Percentiles rank a stretch among this genome's conserved stretches.
Conservation (phyloP, 2,329 filamentous ascomycete genomes). For the Ceratocystis colombiana region DNA sequence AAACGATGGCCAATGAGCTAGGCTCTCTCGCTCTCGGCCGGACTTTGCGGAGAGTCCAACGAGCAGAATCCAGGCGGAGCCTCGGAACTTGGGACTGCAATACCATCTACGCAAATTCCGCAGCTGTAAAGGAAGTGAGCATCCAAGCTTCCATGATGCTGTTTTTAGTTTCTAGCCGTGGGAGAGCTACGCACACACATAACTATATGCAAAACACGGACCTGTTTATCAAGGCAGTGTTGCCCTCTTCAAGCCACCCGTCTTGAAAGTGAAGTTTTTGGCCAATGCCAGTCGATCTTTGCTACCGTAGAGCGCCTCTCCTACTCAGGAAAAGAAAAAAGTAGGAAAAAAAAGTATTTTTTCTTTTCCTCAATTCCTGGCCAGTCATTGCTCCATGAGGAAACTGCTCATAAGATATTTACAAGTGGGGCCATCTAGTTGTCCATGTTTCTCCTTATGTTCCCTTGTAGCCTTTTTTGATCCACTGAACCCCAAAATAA, state of each 20-base stretch:
- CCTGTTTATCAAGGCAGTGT: neutral
- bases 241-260: neutral
- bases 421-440: too few species aligned
- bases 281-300: too few species aligned
- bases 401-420: neutral
- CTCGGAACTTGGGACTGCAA: neutral
- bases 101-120: neutral
- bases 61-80: neutral
- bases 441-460: too few species aligned
- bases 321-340: neutral
- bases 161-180: slow-evolving; percentile 7
- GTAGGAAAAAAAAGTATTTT: neutral
- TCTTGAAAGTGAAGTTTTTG: neutral
- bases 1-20: too few species aligned
- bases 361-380: too few species aligned
- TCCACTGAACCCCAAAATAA: neutral
- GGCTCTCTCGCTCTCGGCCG: neutral
- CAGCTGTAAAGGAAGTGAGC: neutral
- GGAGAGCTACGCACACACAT: neutral
- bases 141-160: slow-evolving; percentile 12
- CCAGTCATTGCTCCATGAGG: neutral
- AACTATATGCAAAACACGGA: neutral
- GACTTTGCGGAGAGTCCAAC: neutral
- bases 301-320: neutral
- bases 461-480: neutral